Conservation (phyloP, 495 filamentous ascomycete species). For the Hypoxylon crocopeplum region DNA sequence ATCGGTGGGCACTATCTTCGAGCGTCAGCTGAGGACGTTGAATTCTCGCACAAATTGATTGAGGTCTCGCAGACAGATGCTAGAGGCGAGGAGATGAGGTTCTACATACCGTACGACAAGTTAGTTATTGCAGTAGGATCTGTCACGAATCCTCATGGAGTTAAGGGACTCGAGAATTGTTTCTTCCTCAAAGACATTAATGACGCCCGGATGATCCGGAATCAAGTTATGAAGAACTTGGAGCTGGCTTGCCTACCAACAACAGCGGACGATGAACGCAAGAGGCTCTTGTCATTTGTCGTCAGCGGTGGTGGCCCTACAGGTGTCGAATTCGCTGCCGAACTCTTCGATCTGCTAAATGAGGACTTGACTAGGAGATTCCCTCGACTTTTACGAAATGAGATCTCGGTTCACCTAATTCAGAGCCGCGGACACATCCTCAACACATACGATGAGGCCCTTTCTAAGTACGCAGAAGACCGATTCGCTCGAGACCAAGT, state of each 20-base stretch:
- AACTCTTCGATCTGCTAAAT: conserved; percentile 94
- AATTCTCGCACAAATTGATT: conserved; percentile 88
- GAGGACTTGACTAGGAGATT: conserved; percentile 87
- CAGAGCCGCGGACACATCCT: conserved; percentile 93
- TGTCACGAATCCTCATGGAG: conserved; percentile 91
- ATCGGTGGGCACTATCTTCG: conserved; percentile 90
- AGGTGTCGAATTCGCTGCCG: conserved; percentile 96
- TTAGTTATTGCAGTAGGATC: conserved; percentile 95
- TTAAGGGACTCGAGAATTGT: conserved; percentile 93
- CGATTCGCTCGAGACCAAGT: conserved; percentile 90
- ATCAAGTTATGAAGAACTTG: conserved; percentile 88
- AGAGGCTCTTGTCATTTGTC: conserved; percentile 89
- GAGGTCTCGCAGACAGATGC: conserved; percentile 78
- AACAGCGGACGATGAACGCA: conserved; percentile 86
- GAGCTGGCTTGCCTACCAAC: conserved; percentile 94
- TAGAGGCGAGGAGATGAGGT: conserved; percentile 72
- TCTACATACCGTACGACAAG: conserved; percentile 99
- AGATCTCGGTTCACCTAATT: conserved; percentile 97
- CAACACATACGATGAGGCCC: conserved; percentile 96
- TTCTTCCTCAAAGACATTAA: conserved; percentile 93
- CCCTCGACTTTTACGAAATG: conserved; percentile 88
- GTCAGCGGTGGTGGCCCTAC: conserved; percentile 95
- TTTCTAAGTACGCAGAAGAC: conserved; percentile 90
- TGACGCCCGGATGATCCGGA: conserved; percentile 88
- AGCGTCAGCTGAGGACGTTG: conserved; percentile 82